These are phyloP conservation scores for Secale cereale DNA, from an alignment of 176 grass and related monocot species.

Conservation along the genomic window DNA sequence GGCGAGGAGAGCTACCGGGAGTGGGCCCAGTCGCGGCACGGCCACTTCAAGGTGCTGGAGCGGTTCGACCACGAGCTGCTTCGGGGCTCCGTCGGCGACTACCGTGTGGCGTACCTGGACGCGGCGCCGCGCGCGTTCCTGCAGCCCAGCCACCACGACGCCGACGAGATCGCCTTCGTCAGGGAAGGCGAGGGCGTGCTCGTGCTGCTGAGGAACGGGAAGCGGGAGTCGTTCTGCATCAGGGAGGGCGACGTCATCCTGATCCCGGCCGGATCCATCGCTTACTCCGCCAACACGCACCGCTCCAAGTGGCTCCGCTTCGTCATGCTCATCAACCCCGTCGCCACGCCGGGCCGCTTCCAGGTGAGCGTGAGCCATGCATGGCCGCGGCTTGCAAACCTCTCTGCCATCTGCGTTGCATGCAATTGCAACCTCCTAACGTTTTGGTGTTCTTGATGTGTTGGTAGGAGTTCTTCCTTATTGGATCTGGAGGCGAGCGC, in stretches of 20 bases:
- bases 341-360: constrained; percentile 48
- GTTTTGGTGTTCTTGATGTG: not conserved
- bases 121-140: constrained; percentile 63
- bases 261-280: constrained; percentile 57
- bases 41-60: constrained; percentile 51
- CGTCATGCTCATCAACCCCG: constrained; percentile 54
- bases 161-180: constrained; percentile 67
- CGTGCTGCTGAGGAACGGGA: constrained; percentile 29
- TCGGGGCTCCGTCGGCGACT: constrained; percentile 39
- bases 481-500: constrained; percentile 24
- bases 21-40: constrained; percentile 36
- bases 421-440: too few species aligned
- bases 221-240: constrained; percentile 51
- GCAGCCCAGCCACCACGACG: constrained; percentile 70
- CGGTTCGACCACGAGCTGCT: constrained; percentile 47
- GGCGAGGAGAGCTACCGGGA: constrained; percentile 57
- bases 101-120: constrained; percentile 60
- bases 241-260: constrained; percentile 60
- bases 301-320: constrained; percentile 40
- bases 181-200: constrained; percentile 60
- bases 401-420: too few species aligned
- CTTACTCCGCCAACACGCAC: constrained; percentile 68
- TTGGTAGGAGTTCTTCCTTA: constrained; percentile 52
- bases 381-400: too few species aligned
- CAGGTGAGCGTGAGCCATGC: constrained; percentile 28